Evolutionary conservation across 1,139 yeast genomes (phyloP).

Genomic region (Taphrina flavorubra): DNA sequence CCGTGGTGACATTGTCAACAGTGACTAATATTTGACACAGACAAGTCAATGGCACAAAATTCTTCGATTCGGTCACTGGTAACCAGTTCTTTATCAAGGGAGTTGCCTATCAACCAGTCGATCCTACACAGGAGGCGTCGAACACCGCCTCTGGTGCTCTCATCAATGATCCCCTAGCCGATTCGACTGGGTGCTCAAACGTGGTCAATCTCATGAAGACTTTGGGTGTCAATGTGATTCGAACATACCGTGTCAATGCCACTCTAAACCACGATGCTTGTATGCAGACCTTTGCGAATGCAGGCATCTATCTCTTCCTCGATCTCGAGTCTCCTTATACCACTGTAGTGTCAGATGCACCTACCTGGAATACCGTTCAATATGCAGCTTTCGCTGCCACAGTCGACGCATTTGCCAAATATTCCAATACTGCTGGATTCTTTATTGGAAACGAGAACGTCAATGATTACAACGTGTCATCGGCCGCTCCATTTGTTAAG

Average conservation of each 20-base stretch:
- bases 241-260: slow-evolving; percentile 87
- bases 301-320: slow-evolving; percentile 86
- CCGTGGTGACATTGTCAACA: no score
- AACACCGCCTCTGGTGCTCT: slow-evolving; percentile 46
- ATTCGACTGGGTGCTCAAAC: slow-evolving; percentile 69
- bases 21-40: not conserved
- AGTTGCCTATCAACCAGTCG: slow-evolving; percentile 87
- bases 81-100: slow-evolving; percentile 76
- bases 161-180: slow-evolving; percentile 70
- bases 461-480: slow-evolving; percentile 79
- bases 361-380: slow-evolving; percentile 88
- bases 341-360: slow-evolving; percentile 74
- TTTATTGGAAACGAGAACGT: slow-evolving; percentile 94
- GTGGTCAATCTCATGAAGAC: slow-evolving; percentile 76
- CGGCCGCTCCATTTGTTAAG: slow-evolving; percentile 63
- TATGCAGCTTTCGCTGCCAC: slow-evolving; percentile 82
- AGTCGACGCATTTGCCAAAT: slow-evolving; percentile 79
- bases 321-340: slow-evolving; percentile 94
- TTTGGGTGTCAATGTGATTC: slow-evolving; percentile 78
- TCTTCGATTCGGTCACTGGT: slow-evolving; percentile 42
- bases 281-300: slow-evolving; percentile 86
- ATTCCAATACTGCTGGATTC: slow-evolving; percentile 87
- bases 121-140: slow-evolving; percentile 67
- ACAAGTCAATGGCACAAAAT: slow-evolving; percentile 42
- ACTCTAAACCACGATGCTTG: slow-evolving; percentile 84